Conservation (phyloP, 2,329 filamentous ascomycete species). For the Onygenales sp. region DNA sequence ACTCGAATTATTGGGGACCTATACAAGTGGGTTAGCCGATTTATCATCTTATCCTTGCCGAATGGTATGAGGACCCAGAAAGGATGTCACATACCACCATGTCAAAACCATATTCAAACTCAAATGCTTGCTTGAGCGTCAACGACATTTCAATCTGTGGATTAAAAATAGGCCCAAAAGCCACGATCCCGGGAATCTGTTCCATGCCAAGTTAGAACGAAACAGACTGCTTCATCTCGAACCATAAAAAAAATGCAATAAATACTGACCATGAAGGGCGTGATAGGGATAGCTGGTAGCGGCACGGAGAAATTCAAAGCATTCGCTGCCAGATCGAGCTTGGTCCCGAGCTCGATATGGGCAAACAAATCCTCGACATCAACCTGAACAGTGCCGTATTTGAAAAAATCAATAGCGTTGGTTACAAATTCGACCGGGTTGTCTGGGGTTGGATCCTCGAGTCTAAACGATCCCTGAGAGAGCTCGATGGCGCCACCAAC, state of each 20-base stretch:
- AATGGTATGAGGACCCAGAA: not conserved
- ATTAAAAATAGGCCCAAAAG: conserved; percentile 12
- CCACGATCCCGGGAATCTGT: conserved; percentile 14
- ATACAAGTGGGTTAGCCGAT: not conserved
- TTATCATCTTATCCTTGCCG: not conserved
- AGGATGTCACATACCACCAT: conserved; percentile 8
- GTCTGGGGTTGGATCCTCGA: conserved; percentile 4
- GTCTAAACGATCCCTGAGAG: conserved; percentile 11
- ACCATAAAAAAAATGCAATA: not conserved
- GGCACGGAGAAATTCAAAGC: conserved; percentile 11
- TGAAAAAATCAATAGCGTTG: conserved; percentile 11
- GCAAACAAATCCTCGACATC: conserved; percentile 11
- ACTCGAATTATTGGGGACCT: conserved; percentile 13
- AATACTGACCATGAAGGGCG: conserved; percentile 13
- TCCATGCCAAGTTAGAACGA: not conserved
- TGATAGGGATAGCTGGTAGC: conserved; percentile 13
- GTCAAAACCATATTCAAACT: conserved; percentile 15
- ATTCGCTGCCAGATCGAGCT: conserved; percentile 7
- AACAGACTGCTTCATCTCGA: not conserved
- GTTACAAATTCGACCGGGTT: conserved; percentile 2
- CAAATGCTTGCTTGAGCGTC: conserved; percentile 7
- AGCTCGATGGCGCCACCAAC: conserved; percentile 12
- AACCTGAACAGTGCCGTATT: conserved; percentile 13
- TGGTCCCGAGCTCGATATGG: conserved; percentile 13
- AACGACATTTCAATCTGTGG: conserved; percentile 10